phyloP scores from a whole-genome alignment of 371 early-diverging fungal genomes.

The Dichotomocladium elegans region DNA sequence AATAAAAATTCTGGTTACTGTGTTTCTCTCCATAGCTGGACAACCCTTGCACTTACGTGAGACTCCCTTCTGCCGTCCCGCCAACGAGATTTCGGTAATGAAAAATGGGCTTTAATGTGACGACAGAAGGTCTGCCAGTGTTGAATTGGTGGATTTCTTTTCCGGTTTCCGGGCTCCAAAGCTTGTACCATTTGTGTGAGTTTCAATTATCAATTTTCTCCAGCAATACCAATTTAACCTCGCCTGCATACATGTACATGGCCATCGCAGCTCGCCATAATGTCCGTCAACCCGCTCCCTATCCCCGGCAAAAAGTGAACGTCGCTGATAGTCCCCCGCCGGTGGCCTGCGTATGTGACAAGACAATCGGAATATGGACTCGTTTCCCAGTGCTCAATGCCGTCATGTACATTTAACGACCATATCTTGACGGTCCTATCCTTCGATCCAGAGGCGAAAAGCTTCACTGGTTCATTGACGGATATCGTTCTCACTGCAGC shows the following conservation, averaged over 20 bases:
- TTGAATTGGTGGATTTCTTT: slow-evolving; percentile 49
- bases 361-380: slow-evolving; percentile 55
- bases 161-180: slow-evolving; percentile 65
- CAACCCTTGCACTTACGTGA: slow-evolving; percentile 32
- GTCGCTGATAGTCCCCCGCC: slow-evolving; percentile 47
- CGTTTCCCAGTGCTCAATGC: slow-evolving; percentile 55
- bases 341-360: slow-evolving; percentile 60
- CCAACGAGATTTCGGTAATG: slow-evolving; percentile 55
- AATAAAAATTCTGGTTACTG: too few relatives aligned
- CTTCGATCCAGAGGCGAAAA: slow-evolving; percentile 61
- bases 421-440: slow-evolving; percentile 71
- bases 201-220: not conserved
- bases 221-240: not conserved
- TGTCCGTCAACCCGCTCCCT: slow-evolving; percentile 43
- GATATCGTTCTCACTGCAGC: slow-evolving; percentile 50
- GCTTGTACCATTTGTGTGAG: slow-evolving; percentile 16
- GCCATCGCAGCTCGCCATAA: slow-evolving; percentile 67
- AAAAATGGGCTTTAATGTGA: slow-evolving; percentile 53
- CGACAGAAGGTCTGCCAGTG: slow-evolving; percentile 42
- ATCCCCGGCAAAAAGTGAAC: slow-evolving; percentile 56
- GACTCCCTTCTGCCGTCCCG: slow-evolving; percentile 42
- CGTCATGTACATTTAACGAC: slow-evolving; percentile 62
- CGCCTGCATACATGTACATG: slow-evolving; percentile 61
- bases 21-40: too few relatives aligned
- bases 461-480: slow-evolving; percentile 53